These are phyloP conservation scores for Ascochyta clinopodiicola DNA, from an alignment of 2,329 filamentous ascomycete genomes.

Conservation along the genomic window DNA sequence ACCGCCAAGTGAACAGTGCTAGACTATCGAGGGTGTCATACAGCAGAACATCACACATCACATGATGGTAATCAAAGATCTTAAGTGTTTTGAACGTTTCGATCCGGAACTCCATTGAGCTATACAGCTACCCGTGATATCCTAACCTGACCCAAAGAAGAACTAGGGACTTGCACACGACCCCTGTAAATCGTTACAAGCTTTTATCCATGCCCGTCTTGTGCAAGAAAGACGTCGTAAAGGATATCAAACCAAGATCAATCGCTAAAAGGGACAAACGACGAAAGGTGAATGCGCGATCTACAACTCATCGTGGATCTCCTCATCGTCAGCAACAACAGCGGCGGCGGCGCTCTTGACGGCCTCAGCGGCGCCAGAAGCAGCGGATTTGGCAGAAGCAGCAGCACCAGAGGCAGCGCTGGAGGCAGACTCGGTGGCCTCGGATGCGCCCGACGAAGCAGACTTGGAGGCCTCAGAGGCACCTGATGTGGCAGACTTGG, in stretches of 20 bases:
- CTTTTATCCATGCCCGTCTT: conserved; percentile 31
- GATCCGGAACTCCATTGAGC: conserved; percentile 38
- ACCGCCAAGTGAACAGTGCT: too few species aligned
- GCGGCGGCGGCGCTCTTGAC: conserved; percentile 47
- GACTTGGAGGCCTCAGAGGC: too few species aligned
- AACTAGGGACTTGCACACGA: conserved; percentile 22
- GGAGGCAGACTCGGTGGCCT: conserved; percentile 24
- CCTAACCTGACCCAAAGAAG: conserved; percentile 15
- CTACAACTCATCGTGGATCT: conserved; percentile 78
- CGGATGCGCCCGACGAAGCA: too few species aligned
- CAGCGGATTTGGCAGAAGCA: conserved; percentile 46
- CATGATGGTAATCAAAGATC: not conserved
- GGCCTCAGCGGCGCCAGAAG: conserved; percentile 46
- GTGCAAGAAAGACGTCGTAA: conserved; percentile 21
- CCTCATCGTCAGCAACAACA: conserved; percentile 45
- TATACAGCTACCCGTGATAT: conserved; percentile 33
- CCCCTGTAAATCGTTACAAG: conserved; percentile 31
- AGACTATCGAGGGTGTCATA: not conserved
- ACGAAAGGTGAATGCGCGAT: conserved; percentile 30
- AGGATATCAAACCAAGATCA: conserved; percentile 31
- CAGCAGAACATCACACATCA: not conserved
- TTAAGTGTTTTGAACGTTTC: conserved; percentile 19
- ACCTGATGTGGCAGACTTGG: conserved; percentile 37
- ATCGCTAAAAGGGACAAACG: conserved; percentile 25
- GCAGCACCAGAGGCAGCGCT: conserved; percentile 21